Conservation (phyloP, 2,329 filamentous ascomycete genomes). For the Ceratocystis ficicola region DNA sequence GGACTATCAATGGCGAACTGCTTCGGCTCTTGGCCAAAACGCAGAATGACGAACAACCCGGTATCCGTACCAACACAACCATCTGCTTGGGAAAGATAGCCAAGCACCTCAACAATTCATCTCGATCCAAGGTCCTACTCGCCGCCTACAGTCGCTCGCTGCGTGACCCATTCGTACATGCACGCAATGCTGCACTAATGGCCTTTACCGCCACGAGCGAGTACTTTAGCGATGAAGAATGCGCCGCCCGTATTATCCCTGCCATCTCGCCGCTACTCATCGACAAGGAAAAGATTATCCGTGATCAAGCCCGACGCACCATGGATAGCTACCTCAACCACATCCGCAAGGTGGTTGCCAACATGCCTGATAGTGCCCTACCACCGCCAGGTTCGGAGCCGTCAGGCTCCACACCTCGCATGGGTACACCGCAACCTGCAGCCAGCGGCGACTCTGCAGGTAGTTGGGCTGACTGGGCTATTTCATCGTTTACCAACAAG, state of each 20-base stretch:
- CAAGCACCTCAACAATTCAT: slow-evolving; percentile 66
- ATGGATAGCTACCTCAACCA: slow-evolving; percentile 75
- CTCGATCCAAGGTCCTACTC: slow-evolving; percentile 77
- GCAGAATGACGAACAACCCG: slow-evolving; percentile 92
- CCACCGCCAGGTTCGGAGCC: slow-evolving; percentile 49
- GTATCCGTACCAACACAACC: slow-evolving; percentile 94
- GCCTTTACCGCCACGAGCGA: slow-evolving; percentile 77
- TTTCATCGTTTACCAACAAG: slow-evolving; percentile 97
- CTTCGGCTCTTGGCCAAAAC: slow-evolving; percentile 86
- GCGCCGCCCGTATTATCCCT: slow-evolving; percentile 70
- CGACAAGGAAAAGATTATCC: slow-evolving; percentile 90
- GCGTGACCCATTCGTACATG: slow-evolving; percentile 88
- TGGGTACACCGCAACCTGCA: slow-evolving; percentile 59
- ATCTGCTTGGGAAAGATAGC: slow-evolving; percentile 96
- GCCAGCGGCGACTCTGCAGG: slow-evolving; percentile 38
- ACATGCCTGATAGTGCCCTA: slow-evolving; percentile 68
- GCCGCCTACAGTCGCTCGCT: slow-evolving; percentile 85
- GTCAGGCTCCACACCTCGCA: slow-evolving; percentile 49
- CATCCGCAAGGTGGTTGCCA: slow-evolving; percentile 63
- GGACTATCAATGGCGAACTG: slow-evolving; percentile 85
- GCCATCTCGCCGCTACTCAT: slow-evolving; percentile 72
- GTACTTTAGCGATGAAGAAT: slow-evolving; percentile 79
- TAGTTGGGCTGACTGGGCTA: slow-evolving; percentile 88
- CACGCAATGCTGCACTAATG: slow-evolving; percentile 76
- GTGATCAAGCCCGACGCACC: slow-evolving; percentile 82